phyloP scores from a whole-genome alignment of 2,329 filamentous ascomycete genomes.

The Kalaharituber pfeilii region DNA sequence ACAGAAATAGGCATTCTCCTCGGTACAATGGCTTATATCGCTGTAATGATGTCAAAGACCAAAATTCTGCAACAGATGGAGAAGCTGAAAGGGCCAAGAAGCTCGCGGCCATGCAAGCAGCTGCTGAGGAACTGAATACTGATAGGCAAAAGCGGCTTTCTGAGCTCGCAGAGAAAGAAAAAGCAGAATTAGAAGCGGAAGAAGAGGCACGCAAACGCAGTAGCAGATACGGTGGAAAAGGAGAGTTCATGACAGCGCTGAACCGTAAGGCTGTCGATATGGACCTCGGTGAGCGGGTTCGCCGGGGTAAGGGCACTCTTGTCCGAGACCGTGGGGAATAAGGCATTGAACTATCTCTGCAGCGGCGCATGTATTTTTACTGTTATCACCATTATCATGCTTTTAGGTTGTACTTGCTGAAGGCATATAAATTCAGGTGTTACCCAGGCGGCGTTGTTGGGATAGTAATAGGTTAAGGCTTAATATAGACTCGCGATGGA shows the following conservation, averaged over 20 bases:
- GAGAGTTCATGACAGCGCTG: constrained; percentile 46
- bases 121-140: constrained; percentile 38
- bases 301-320: constrained; percentile 26
- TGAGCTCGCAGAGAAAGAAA: constrained; percentile 48
- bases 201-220: constrained; percentile 43
- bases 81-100: constrained; percentile 26
- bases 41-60: no score
- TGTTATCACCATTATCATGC: no score
- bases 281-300: constrained; percentile 30
- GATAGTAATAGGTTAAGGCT: no score
- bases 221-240: constrained; percentile 44
- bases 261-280: constrained; percentile 38
- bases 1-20: background rate
- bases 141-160: constrained; percentile 51
- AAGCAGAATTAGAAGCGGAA: constrained; percentile 46
- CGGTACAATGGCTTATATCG: constrained; percentile 3
- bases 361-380: background rate
- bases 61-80: constrained; percentile 14
- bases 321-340: constrained; percentile 23
- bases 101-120: constrained; percentile 29
- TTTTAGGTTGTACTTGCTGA: no score
- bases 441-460: no score
- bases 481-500: no score
- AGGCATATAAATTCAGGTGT: no score
- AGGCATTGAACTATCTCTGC: constrained; percentile 3